These are phyloP conservation scores for Medicago arabica DNA, from an alignment of 306 rosid species.

Conservation along the genomic window DNA sequence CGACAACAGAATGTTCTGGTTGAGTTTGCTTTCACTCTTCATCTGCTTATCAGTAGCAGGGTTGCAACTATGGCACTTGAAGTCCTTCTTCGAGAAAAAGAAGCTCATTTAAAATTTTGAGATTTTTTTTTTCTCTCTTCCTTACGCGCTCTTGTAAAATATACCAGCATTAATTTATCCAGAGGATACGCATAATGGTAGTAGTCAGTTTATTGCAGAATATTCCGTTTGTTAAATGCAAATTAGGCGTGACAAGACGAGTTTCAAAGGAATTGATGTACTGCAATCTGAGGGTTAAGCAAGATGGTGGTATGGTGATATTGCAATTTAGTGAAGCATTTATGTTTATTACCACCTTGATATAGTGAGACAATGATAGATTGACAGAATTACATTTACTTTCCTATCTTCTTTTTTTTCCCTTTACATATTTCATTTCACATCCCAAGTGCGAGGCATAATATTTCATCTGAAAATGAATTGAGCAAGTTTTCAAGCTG, in stretches of 20 bases:
- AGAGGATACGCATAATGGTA: constrained; percentile 39
- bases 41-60: constrained; percentile 83
- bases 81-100: constrained; percentile 94
- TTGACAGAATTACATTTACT: constrained; percentile 4
- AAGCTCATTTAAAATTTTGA: constrained; percentile 69
- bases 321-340: constrained; percentile 10
- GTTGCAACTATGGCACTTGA: constrained; percentile 88
- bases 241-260: constrained; percentile 24
- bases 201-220: constrained; percentile 24
- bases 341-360: not conserved
- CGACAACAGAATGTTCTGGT: constrained; percentile 73
- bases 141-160: constrained; percentile 49
- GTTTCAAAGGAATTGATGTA: constrained; percentile 19
- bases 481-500: not conserved
- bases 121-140: not conserved
- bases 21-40: constrained; percentile 76
- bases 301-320: not conserved
- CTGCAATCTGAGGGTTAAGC: not conserved
- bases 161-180: constrained; percentile 48
- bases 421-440: not conserved
- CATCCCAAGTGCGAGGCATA: not conserved
- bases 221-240: constrained; percentile 24
- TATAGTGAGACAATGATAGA: not conserved
- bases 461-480: not conserved
- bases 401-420: not conserved